Evolutionary conservation across 2,329 filamentous ascomycete genomes (phyloP).

Genomic region (Verticillium isaacii): DNA sequence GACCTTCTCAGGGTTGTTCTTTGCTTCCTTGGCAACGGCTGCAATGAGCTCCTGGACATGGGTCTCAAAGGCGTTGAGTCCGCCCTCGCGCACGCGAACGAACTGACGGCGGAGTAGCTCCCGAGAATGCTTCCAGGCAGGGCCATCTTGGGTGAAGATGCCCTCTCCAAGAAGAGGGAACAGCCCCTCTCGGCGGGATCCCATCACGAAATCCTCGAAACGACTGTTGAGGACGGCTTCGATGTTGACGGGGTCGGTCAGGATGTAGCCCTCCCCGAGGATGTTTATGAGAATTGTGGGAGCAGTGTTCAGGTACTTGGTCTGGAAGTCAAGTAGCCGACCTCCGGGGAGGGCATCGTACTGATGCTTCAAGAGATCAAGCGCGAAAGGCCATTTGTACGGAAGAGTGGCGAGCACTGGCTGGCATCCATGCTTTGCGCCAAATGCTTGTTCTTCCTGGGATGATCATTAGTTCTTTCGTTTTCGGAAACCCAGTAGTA

Average conservation of each 20-base stretch:
- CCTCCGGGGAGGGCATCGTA: slow-evolving; percentile 3
- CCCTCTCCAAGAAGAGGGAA: slow-evolving; percentile 25
- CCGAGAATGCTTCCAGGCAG: slow-evolving; percentile 26
- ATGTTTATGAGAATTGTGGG: slow-evolving; percentile 3
- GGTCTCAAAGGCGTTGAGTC: background rate
- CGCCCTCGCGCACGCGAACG: slow-evolving; percentile 1
- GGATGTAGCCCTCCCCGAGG: background rate
- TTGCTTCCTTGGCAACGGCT: background rate
- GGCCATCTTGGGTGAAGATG: slow-evolving; percentile 28
- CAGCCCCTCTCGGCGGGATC: slow-evolving; percentile 1
- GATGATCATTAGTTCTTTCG: no score
- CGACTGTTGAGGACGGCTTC: background rate
- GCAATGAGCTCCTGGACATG: background rate
- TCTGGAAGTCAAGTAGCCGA: slow-evolving; percentile 4
- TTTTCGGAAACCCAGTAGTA: no score
- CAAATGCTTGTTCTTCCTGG: slow-evolving; percentile 3
- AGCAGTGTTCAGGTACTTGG: slow-evolving; percentile 2
- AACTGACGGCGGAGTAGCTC: slow-evolving; percentile 28
- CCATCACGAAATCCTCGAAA: slow-evolving; percentile 1
- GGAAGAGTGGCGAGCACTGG: slow-evolving; percentile 1
- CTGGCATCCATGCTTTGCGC: slow-evolving; percentile 2
- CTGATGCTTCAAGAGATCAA: slow-evolving; percentile 4
- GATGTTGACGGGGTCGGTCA: slow-evolving; percentile 2
- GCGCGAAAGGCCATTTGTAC: slow-evolving; percentile 4
- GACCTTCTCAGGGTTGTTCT: background rate